Evolutionary conservation across 2,329 filamentous ascomycete genomes (phyloP).

Genomic region (Parasarocladium wereldwijsianum): DNA sequence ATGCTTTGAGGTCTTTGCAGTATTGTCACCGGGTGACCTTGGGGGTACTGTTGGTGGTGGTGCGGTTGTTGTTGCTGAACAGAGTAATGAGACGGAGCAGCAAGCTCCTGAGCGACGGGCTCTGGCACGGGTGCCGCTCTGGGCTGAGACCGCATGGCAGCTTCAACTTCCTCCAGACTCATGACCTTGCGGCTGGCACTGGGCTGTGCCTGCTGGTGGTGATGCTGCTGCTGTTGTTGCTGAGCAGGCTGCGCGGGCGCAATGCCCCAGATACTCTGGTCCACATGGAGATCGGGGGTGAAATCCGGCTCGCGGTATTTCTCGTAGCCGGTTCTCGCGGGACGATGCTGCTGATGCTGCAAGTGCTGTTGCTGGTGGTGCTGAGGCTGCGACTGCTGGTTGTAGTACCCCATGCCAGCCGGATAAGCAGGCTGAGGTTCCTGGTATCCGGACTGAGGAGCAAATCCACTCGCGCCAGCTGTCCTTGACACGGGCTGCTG

Average conservation of each 20-base stretch:
- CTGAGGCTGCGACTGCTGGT: constrained; percentile 20
- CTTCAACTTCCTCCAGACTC: constrained; percentile 94
- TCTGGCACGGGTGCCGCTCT: constrained; percentile 27
- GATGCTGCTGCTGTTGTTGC: constrained; percentile 12
- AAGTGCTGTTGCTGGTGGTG: too few species aligned
- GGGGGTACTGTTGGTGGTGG: constrained; percentile 16
- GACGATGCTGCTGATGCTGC: constrained; percentile 33
- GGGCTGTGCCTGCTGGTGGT: constrained; percentile 12
- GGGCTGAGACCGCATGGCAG: constrained; percentile 65
- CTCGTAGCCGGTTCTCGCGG: constrained; percentile 73
- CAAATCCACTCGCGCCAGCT: constrained; percentile 5
- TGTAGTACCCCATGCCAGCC: constrained; percentile 13
- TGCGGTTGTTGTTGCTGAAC: constrained; percentile 14
- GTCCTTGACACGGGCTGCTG: constrained; percentile 44
- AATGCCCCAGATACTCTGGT: constrained; percentile 84
- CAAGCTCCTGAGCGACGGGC: constrained; percentile 9
- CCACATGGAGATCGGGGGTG: constrained; percentile 80
- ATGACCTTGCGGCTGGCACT: constrained; percentile 58
- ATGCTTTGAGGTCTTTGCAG: constrained; percentile 36
- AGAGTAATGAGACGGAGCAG: constrained; percentile 7
- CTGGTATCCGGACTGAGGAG: constrained; percentile 5
- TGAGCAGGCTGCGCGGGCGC: constrained; percentile 35
- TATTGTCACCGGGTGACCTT: constrained; percentile 38
- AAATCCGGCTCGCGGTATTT: constrained; percentile 76
- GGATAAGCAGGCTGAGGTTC: constrained; percentile 17